These are phyloP conservation scores for Cyberlindnera mississippiensis DNA, from an alignment of 805 yeast genomes.

Conservation along the genomic window DNA sequence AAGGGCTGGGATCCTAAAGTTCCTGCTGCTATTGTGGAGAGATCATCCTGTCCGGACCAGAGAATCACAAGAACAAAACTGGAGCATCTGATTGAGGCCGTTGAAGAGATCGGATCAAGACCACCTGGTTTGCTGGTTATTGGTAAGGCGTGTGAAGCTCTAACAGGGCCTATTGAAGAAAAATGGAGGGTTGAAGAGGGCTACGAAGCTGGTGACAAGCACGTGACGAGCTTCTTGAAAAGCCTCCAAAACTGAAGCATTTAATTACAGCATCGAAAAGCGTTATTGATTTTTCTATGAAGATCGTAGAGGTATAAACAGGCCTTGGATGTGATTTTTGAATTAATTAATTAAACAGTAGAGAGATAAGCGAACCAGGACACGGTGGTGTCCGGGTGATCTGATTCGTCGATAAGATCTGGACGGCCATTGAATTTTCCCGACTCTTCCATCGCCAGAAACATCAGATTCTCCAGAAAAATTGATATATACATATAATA, in stretches of 20 bases:
- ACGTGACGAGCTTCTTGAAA: neutral
- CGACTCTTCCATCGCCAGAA: no score
- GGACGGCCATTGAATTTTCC: no score
- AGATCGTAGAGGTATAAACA: no score
- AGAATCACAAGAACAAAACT: conserved; percentile 74
- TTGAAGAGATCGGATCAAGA: conserved; percentile 73
- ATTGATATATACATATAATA: no score
- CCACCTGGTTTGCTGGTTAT: conserved; percentile 90
- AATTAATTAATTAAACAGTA: neutral
- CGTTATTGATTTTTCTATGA: no score
- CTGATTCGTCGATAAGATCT: neutral
- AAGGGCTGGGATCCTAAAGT: conserved; percentile 63
- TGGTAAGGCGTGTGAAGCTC: conserved; percentile 70
- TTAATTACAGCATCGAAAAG: no score
- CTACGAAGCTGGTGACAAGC: conserved; percentile 21
- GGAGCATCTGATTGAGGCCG: conserved; percentile 62
- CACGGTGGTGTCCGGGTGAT: neutral
- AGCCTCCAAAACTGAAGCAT: neutral
- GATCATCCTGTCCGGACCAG: conserved; percentile 94
- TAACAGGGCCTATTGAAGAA: conserved; percentile 22
- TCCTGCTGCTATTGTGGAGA: conserved; percentile 83
- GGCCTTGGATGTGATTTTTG: no score
- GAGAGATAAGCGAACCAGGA: neutral
- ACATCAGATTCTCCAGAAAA: no score
- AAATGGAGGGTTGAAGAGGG: conserved; percentile 36